Evolutionary conservation across 305 asterid genomes (phyloP).

Genomic region (Petunia hybrid): DNA sequence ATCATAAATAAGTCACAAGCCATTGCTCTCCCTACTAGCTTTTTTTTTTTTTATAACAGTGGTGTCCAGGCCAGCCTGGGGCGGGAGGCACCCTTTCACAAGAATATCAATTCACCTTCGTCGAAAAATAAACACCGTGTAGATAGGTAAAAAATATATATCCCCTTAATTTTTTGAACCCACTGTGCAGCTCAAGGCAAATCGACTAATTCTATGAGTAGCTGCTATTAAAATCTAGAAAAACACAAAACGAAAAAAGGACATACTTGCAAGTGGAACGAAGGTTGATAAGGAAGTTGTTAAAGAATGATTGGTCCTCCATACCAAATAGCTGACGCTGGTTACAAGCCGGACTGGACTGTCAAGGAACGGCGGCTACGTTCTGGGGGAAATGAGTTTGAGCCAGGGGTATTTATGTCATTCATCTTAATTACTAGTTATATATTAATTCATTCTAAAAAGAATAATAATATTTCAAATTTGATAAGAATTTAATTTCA

Average conservation of each 20-base stretch:
- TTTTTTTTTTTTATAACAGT: too few species aligned
- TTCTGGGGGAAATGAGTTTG: background rate
- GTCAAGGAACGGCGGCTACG: too few species aligned
- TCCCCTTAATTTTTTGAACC: background rate
- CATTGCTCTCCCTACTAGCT: background rate
- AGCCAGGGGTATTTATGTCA: background rate
- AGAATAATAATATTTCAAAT: too few species aligned
- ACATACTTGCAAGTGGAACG: conserved; percentile 42
- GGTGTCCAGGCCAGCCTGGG: too few species aligned
- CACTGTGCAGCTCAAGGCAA: background rate
- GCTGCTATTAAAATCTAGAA: too few species aligned
- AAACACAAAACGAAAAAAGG: background rate
- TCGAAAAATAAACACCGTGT: background rate
- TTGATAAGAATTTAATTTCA: too few species aligned
- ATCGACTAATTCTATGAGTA: background rate
- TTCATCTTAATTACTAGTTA: background rate
- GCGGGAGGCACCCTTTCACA: too few species aligned
- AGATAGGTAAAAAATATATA: background rate
- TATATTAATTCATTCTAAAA: too few species aligned
- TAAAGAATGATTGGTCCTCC: conserved; percentile 41
- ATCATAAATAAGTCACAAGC: background rate
- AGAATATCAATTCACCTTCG: too few species aligned
- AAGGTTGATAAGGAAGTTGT: conserved; percentile 33
- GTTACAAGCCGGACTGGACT: background rate
- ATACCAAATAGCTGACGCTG: background rate